Conservation (phyloP, 2,329 filamentous ascomycete genomes). For the Claviceps pazoutovae region DNA sequence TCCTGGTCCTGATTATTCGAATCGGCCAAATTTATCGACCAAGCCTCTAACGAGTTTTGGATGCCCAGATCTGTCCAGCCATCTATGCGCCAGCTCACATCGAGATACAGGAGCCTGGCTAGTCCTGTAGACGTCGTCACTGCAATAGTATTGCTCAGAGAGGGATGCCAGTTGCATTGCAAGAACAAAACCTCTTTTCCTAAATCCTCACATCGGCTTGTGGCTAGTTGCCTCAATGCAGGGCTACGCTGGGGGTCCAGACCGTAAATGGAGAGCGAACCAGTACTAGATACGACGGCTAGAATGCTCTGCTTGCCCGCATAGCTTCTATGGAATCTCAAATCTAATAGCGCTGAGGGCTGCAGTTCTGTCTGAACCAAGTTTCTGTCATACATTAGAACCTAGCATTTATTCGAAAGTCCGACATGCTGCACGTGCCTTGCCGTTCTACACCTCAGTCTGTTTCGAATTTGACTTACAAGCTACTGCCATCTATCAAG, state of each 20-base stretch:
- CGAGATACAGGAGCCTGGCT: slow-evolving; percentile 41
- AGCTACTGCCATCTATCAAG: slow-evolving; percentile 31
- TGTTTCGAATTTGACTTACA: slow-evolving; percentile 35
- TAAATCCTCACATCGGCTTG: slow-evolving; percentile 33
- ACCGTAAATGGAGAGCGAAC: slow-evolving; percentile 50
- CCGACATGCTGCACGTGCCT: neutral
- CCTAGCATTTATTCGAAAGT: neutral
- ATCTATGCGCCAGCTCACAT: slow-evolving; percentile 26
- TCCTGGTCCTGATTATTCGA: slow-evolving; percentile 3
- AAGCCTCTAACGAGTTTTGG: slow-evolving; percentile 51
- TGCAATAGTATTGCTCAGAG: slow-evolving; percentile 39
- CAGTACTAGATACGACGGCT: slow-evolving; percentile 67
- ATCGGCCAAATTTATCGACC: slow-evolving; percentile 52
- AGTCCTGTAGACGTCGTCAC: slow-evolving; percentile 58
- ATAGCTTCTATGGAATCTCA: slow-evolving; percentile 55
- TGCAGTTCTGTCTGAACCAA: slow-evolving; percentile 44
- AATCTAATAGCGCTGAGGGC: slow-evolving; percentile 65
- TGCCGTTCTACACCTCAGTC: neutral
- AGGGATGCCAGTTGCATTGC: slow-evolving; percentile 61
- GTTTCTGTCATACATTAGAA: slow-evolving; percentile 3
- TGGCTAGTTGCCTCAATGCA: slow-evolving; percentile 25
- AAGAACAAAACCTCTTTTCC: slow-evolving; percentile 50
- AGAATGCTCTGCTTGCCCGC: slow-evolving; percentile 36
- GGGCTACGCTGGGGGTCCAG: slow-evolving; percentile 27
- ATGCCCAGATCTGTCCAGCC: slow-evolving; percentile 25